Evolutionary conservation across 371 early-diverging fungal species (phyloP), one percentile per base, ranked within the genome.

Genomic region (Mucor lusitanicus): DNA sequence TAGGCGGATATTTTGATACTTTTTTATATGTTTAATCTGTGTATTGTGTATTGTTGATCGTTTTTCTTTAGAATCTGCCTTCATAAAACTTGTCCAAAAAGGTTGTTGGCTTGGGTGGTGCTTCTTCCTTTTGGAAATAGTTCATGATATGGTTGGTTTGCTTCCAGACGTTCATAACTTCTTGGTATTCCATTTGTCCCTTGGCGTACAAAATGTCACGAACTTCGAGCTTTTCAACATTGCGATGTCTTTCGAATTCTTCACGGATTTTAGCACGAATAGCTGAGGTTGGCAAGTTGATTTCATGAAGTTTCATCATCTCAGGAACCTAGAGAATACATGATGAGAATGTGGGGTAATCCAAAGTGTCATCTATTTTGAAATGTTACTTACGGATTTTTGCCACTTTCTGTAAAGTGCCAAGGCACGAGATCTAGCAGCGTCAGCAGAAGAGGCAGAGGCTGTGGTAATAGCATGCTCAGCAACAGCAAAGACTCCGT

Each of bases 111-210:
- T 92, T 89, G 23, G 92, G 88, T 39, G 87, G 86, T 48, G 83
- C 84, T 71, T 92, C 92, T 62, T 92, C 91, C 64, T 90, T 87
- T 70, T 79, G 81, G 84, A 97, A 97, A 86, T 92, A 97, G 68
- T 92, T 88, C 87, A 95, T 89, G 59, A 97, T 87, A 62, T 97
- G 97, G 64, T 91, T 90, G 70, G 85, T 88, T 83, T 95, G 94
- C 84, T 97, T 98, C 98, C 98, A 98, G 56, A 90, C 85, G 70
- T 97, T 96, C 82, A 95, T 81, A 9, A 96, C 95, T 83, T 98
- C 98, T 75, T 95, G 93, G 65, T 87, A 91, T 73, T 97, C 97
- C 74, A 87, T 86, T 59, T 90, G 87, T 35, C 98, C 95, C 84
- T 93, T 97, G 75, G 92, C 87, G 60, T 94, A 75, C 67, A 97